Evolutionary conservation across 345 rosid genomes (phyloP).

Genomic region (Rhodomyrtus tomentosa): DNA sequence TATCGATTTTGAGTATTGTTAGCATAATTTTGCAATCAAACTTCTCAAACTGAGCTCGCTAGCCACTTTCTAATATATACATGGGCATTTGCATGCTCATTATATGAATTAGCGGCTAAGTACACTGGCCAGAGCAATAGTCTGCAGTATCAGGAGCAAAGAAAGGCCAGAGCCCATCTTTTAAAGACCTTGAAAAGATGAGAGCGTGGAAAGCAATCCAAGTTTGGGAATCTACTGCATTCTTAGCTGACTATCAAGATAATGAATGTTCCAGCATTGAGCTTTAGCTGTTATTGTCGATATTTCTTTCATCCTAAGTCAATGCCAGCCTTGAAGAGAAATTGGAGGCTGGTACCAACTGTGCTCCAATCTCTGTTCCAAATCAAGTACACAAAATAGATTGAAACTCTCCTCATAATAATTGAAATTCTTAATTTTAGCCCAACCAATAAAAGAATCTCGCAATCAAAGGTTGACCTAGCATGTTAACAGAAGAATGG

Average conservation of each 20-base stretch:
- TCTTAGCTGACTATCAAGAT: neutral
- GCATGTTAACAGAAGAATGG: neutral
- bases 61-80: neutral
- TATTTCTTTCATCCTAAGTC: neutral
- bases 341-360: neutral
- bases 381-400: neutral
- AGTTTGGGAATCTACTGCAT: neutral
- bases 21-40: neutral
- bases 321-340: neutral
- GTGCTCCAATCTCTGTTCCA: neutral
- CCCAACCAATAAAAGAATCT: neutral
- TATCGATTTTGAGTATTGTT: neutral
- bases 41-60: neutral
- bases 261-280: neutral
- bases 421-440: neutral
- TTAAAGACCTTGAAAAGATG: neutral
- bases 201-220: neutral
- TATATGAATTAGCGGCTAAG: neutral
- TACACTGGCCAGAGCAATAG: neutral
- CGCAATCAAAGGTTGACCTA: neutral
- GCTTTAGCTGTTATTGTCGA: neutral
- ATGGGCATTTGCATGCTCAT: neutral
- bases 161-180: neutral
- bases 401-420: neutral
- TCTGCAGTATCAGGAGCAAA: neutral